phyloP scores from a whole-genome alignment of 2,329 filamentous ascomycete genomes.

The Pseudogymnoascus sp. region DNA sequence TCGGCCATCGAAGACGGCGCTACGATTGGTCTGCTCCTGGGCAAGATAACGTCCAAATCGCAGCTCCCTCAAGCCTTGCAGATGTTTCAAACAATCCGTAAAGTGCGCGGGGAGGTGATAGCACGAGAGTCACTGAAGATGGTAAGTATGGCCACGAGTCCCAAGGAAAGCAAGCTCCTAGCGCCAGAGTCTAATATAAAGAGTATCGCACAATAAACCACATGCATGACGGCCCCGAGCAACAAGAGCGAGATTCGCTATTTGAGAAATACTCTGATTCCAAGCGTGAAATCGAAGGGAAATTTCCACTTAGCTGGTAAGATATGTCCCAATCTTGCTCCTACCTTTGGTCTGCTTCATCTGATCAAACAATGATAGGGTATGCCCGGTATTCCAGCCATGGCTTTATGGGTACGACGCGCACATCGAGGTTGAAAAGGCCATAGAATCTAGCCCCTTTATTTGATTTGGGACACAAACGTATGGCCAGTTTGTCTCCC shows the following conservation, averaged over 20 bases:
- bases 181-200: background rate
- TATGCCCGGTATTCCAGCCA: conserved; percentile 52
- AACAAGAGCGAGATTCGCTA: conserved; percentile 47
- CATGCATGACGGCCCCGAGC: conserved; percentile 46
- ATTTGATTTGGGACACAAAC: background rate
- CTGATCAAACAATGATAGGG: conserved; percentile 30
- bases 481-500: background rate
- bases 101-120: conserved; percentile 44
- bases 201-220: conserved; percentile 43
- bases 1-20: conserved; percentile 61
- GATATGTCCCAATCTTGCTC: background rate
- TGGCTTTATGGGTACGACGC: conserved; percentile 61
- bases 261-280: conserved; percentile 41
- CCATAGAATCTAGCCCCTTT: conserved; percentile 17
- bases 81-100: conserved; percentile 41
- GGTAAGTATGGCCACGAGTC: conserved; percentile 15
- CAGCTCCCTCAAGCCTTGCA: conserved; percentile 38
- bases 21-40: conserved; percentile 51
- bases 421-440: conserved; percentile 43
- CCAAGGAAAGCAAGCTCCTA: background rate
- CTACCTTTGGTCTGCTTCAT: background rate
- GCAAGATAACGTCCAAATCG: conserved; percentile 36
- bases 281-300: conserved; percentile 43
- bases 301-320: conserved; percentile 51
- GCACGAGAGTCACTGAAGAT: conserved; percentile 52